phyloP scores from a whole-genome alignment of 192 early-diverging fungal genomes.

The Coemansia sp. region DNA sequence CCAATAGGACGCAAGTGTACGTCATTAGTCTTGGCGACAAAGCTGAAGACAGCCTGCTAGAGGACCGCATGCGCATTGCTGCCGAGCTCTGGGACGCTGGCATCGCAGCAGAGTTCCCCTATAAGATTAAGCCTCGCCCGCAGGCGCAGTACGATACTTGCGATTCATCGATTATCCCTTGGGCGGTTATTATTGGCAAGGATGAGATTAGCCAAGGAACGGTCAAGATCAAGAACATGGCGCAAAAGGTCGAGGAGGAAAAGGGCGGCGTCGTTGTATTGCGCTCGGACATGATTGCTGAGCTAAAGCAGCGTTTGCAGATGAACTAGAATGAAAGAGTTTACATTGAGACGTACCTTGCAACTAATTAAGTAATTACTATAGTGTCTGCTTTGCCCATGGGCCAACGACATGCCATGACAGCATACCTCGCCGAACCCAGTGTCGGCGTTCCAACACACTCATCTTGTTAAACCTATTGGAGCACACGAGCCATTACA shows the following conservation, averaged over 20 bases:
- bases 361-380: no score
- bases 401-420: no score
- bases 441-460: no score
- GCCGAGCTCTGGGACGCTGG: slow-evolving; percentile 91
- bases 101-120: slow-evolving; percentile 88
- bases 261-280: slow-evolving; percentile 59
- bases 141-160: slow-evolving; percentile 79
- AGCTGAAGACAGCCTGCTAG: slow-evolving; percentile 77
- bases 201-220: slow-evolving; percentile 78
- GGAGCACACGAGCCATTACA: no score
- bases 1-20: slow-evolving; percentile 82
- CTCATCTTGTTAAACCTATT: no score
- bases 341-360: no score
- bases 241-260: slow-evolving; percentile 19
- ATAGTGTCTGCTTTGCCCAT: no score
- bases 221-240: slow-evolving; percentile 91
- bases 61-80: slow-evolving; percentile 86
- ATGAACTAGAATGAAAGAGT: slow-evolving; percentile 3
- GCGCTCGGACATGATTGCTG: slow-evolving; percentile 64
- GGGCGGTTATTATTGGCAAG: slow-evolving; percentile 85
- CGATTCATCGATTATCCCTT: slow-evolving; percentile 86
- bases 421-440: no score
- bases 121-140: slow-evolving; percentile 88
- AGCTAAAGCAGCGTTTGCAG: slow-evolving; percentile 60
- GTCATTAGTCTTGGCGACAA: slow-evolving; percentile 61